These are phyloP conservation scores for Carex pumila DNA, from an alignment of 176 grass and related monocot genomes.

Conservation along the genomic window DNA sequence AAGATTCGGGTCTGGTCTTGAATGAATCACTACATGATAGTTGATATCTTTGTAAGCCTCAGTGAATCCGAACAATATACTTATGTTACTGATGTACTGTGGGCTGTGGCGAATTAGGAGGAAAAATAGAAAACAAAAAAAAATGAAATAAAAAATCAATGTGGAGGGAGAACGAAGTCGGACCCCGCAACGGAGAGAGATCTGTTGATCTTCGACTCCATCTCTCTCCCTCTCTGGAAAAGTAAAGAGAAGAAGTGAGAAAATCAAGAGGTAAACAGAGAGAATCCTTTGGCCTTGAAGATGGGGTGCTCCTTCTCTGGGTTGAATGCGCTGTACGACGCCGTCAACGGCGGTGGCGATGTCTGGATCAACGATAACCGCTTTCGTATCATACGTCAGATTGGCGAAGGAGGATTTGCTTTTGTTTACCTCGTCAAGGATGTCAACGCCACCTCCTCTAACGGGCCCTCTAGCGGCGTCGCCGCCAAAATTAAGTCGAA, in stretches of 20 bases:
- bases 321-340: conserved; percentile 72
- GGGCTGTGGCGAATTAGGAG: background rate
- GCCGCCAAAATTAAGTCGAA: conserved; percentile 11
- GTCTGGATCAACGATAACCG: conserved; percentile 96
- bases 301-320: conserved; percentile 97
- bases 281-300: background rate
- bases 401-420: conserved; percentile 95
- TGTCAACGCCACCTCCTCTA: conserved; percentile 31
- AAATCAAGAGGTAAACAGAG: background rate
- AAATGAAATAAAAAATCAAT: background rate
- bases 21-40: background rate
- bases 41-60: background rate
- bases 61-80: background rate
- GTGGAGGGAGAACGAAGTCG: background rate
- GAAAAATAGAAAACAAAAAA: background rate
- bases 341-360: conserved; percentile 60
- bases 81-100: background rate
- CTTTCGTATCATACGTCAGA: conserved; percentile 72
- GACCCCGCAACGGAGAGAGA: conserved; percentile 2
- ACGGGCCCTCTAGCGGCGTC: background rate
- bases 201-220: background rate
- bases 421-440: conserved; percentile 93
- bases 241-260: conserved; percentile 13
- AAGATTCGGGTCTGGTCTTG: background rate
- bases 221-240: conserved; percentile 1